phyloP scores from a whole-genome alignment of 371 early-diverging fungal genomes.

The Smittium culicis region DNA sequence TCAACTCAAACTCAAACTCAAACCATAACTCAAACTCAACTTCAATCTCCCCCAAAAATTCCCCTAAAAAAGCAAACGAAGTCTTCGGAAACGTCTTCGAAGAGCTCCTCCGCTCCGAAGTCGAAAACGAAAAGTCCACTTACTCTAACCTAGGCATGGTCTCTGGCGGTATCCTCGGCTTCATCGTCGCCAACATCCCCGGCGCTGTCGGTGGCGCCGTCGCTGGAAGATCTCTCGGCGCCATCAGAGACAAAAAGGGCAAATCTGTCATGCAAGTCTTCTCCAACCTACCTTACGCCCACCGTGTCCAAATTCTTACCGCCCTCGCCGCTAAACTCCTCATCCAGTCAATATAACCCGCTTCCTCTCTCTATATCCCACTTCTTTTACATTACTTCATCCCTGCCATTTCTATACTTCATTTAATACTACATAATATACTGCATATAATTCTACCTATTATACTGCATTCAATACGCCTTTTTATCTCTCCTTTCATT shows the following conservation, averaged over 20 bases:
- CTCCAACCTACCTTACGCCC: conserved; percentile 32
- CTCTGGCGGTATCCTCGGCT: conserved; percentile 41
- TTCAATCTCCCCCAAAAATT: conserved; percentile 6
- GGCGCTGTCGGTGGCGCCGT: conserved; percentile 39
- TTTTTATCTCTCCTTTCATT: too few relatives aligned
- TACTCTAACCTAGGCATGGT: conserved; percentile 37
- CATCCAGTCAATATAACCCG: conserved; percentile 16
- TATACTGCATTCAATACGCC: too few relatives aligned
- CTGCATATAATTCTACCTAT: too few relatives aligned
- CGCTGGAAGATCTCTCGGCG: conserved; percentile 36
- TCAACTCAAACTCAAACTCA: conserved; percentile 12
- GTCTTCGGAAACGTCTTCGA: conserved; percentile 48
- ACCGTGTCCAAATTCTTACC: conserved; percentile 36
- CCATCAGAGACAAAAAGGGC: conserved; percentile 39
- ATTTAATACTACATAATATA: too few relatives aligned
- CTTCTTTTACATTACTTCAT: too few relatives aligned
- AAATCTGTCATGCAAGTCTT: conserved; percentile 38
- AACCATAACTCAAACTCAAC: conserved; percentile 6
- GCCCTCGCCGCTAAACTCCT: conserved; percentile 36
- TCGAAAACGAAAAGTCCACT: conserved; percentile 24
- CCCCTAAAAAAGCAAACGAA: conserved; percentile 22
- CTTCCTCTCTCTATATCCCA: too few relatives aligned
- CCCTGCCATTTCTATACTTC: too few relatives aligned
- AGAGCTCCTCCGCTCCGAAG: conserved; percentile 40
- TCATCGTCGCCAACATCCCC: conserved; percentile 43